Evolutionary conservation across 106 monocot species (phyloP).

Genomic region (Acanthochlamys bracteata): DNA sequence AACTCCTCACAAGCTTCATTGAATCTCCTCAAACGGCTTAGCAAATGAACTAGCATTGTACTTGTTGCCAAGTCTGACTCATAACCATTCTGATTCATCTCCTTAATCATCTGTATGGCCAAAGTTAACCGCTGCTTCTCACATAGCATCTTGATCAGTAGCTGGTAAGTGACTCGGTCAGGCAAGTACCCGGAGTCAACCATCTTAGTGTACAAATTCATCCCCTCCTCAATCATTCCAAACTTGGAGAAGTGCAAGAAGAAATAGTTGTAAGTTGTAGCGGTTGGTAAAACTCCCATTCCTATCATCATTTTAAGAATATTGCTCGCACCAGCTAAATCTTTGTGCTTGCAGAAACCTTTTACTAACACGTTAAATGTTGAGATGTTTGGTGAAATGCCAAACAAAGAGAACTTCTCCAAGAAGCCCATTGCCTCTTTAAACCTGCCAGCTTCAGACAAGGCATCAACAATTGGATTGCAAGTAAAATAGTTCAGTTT

Average conservation of each 20-base stretch:
- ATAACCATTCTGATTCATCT: conserved; percentile 60
- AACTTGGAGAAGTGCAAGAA: conserved; percentile 53
- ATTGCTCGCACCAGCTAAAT: conserved; percentile 49
- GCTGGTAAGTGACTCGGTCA: conserved; percentile 47
- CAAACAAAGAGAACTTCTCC: conserved; percentile 65
- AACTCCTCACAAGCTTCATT: conserved; percentile 73
- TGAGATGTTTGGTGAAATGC: conserved; percentile 55
- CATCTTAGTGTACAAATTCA: conserved; percentile 75
- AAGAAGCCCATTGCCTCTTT: conserved; percentile 58
- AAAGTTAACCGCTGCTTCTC: conserved; percentile 39
- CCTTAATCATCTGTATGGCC: conserved; percentile 53
- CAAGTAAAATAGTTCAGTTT: conserved; percentile 42
- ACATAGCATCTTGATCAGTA: conserved; percentile 70
- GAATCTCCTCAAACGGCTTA: conserved; percentile 35
- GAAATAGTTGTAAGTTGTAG: conserved; percentile 81
- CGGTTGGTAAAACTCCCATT: conserved; percentile 48
- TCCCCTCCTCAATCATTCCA: conserved; percentile 55
- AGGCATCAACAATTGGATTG: conserved; percentile 70
- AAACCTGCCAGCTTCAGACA: conserved; percentile 51
- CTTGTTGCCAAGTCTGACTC: conserved; percentile 68
- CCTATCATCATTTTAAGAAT: conserved; percentile 63
- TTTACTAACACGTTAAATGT: conserved; percentile 77
- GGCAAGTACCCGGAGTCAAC: conserved; percentile 41
- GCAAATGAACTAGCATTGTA: conserved; percentile 76
- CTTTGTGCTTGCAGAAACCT: conserved; percentile 72